Evolutionary conservation across 805 yeast genomes (phyloP), one percentile per base, ranked within the genome.

Genomic region (Metschnikowia similis): DNA sequence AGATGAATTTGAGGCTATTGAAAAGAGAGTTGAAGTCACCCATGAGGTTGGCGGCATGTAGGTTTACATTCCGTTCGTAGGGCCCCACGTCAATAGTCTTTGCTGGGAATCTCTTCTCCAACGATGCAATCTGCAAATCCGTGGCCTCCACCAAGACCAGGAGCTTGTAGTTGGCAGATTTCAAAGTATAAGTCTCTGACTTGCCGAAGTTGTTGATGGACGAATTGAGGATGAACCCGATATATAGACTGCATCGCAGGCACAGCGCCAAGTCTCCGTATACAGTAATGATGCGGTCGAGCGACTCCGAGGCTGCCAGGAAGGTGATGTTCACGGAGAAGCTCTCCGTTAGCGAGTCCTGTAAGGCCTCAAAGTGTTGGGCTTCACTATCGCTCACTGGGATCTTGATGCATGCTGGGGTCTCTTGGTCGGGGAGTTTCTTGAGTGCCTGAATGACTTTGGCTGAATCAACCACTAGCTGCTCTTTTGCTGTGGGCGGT

Each of bases 261-360:
- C n/a, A 63, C 52, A 8, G 56, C 45, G 7, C 53, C 51, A 21
- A 53, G 29, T 10, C 47, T 1, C 77, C 77, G 42, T 59, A 59
- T 6, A 73, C 32, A 1, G 69, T 56, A 6, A 72, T 45, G 45
- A 59, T 61, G 41, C 72, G 50, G 37, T 72, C 76, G 7, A 69
- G 54, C 26, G 39, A 34, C 31, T n/a, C 39, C 7, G 46, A 34
- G 26, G 27, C 31, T 31, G 34, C 17, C 46, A 43, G 46, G 9
- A 43, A 27, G 10, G 46, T 35, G 26, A 43, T 14, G 21, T 39
- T 43, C 14, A 43, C 46, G 4, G 39, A 16, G 11, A 43, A 43
- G 26, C 10, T 27, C 14, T 34, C 39, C 6, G 44, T 46, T 41
- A 70, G 71, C 16, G 54, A 53, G 6, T 54, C 47, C 35, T 56